Conservation (phyloP, 2,329 filamentous ascomycete species). For the Talaromyces sp. region DNA sequence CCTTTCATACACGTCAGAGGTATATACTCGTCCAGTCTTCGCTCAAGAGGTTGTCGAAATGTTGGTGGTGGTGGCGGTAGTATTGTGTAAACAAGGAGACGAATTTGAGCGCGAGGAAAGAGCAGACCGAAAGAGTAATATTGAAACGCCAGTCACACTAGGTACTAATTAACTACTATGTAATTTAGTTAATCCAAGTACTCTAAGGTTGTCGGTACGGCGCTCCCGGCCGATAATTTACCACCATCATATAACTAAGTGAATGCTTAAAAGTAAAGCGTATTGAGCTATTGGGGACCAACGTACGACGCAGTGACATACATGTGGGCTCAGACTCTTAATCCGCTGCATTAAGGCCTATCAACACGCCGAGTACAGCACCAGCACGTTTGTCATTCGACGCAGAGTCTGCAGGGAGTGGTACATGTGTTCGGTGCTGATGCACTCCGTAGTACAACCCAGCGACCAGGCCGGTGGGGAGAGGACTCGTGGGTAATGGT, state of each 20-base stretch:
- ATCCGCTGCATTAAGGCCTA: neutral
- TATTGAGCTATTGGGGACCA: neutral
- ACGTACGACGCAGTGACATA: neutral
- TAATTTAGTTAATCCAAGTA: neutral
- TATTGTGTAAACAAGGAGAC: neutral
- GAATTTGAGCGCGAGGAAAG: neutral
- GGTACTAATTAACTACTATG: neutral
- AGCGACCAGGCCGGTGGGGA: constrained; percentile 6
- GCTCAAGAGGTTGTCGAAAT: neutral
- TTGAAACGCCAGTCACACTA: neutral
- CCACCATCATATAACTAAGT: neutral
- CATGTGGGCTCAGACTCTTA: neutral
- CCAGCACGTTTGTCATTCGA: neutral
- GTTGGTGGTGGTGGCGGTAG: neutral
- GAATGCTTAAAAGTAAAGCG: neutral
- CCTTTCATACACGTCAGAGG: neutral
- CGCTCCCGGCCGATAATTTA: neutral
- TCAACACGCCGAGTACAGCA: neutral
- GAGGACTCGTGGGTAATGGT: constrained; percentile 1
- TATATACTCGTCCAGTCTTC: neutral
- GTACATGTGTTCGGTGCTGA: neutral
- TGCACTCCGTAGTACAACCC: neutral
- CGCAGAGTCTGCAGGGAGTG: neutral
- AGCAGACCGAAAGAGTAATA: constrained; percentile 13
- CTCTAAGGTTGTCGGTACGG: neutral